These are phyloP conservation scores for Aspergillus pseudoviridinutans DNA, from an alignment of 2,329 filamentous ascomycete genomes.

Conservation along the genomic window DNA sequence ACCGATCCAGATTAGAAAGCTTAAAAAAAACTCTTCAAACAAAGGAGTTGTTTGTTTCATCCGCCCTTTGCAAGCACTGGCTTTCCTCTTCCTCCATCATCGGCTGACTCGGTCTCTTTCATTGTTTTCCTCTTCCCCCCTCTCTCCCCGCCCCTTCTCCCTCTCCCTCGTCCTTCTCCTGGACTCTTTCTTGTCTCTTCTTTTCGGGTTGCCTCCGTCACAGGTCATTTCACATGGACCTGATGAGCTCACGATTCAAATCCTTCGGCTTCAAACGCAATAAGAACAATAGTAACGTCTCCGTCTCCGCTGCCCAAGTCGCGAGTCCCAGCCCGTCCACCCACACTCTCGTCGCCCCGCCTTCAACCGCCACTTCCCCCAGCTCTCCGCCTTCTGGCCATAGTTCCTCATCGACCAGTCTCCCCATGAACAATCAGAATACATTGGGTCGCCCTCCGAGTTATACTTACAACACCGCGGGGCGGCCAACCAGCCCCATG, in stretches of 20 bases:
- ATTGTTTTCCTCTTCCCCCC: constrained; percentile 6
- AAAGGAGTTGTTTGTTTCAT: not conserved
- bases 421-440: constrained; percentile 54
- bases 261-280: constrained; percentile 49
- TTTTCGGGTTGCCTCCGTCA: constrained; percentile 12
- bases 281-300: constrained; percentile 43
- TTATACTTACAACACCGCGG: constrained; percentile 56
- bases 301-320: constrained; percentile 11
- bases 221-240: constrained; percentile 38
- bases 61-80: constrained; percentile 7
- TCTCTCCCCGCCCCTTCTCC: constrained; percentile 13
- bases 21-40: not conserved
- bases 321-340: constrained; percentile 15
- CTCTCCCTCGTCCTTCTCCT: constrained; percentile 9
- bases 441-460: constrained; percentile 59
- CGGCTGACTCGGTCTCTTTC: constrained; percentile 10
- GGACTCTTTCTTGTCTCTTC: constrained; percentile 7
- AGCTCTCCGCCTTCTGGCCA: constrained; percentile 36
- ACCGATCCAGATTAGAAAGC: not conserved
- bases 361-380: constrained; percentile 30
- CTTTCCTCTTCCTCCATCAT: constrained; percentile 11
- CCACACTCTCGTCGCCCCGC: constrained; percentile 31
- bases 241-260: constrained; percentile 51
- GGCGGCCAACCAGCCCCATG: constrained; percentile 52
- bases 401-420: constrained; percentile 48